Percentiles rank a stretch among this genome's conserved stretches.
phyloP scores from a whole-genome alignment of 2,329 filamentous ascomycete species.

The Fusarium clavum region DNA sequence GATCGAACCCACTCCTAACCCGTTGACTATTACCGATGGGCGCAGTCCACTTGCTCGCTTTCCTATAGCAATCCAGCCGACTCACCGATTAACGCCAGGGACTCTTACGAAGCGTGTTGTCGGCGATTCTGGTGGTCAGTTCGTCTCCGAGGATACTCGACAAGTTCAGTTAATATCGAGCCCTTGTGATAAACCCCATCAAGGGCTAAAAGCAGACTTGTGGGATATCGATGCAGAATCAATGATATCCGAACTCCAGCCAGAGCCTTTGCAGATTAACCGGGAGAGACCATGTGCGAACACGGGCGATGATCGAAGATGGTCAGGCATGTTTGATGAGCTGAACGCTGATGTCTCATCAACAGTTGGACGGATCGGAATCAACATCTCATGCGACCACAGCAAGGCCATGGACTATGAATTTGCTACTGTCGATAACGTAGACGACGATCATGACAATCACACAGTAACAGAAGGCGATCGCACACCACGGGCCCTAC shows the following conservation, averaged over 20 bases:
- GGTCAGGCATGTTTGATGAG: conserved; percentile 29
- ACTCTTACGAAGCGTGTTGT: conserved; percentile 41
- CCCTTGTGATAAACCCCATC: conserved; percentile 16
- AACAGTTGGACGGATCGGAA: conserved; percentile 11
- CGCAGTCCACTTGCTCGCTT: conserved; percentile 45
- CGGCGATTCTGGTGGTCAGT: conserved; percentile 39
- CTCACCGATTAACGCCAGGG: conserved; percentile 43
- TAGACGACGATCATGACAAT: background rate
- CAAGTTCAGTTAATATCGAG: conserved; percentile 36
- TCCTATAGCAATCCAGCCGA: conserved; percentile 43
- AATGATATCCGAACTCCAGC: conserved; percentile 39
- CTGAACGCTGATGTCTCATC: conserved; percentile 11
- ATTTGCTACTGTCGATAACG: background rate
- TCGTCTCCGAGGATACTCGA: conserved; percentile 36
- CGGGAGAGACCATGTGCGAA: conserved; percentile 12
- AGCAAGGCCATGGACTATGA: background rate
- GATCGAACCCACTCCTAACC: conserved; percentile 23
- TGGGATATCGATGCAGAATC: conserved; percentile 33
- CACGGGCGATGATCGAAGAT: conserved; percentile 17
- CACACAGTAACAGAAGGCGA: conserved; percentile 4
- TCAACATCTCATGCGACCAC: background rate
- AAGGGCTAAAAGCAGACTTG: conserved; percentile 41
- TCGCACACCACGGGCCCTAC: conserved; percentile 3
- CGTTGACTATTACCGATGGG: conserved; percentile 24
- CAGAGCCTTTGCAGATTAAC: conserved; percentile 43